Conservation (phyloP, 768 basidiomycete genomes). For the Ephemerocybe angulata region DNA sequence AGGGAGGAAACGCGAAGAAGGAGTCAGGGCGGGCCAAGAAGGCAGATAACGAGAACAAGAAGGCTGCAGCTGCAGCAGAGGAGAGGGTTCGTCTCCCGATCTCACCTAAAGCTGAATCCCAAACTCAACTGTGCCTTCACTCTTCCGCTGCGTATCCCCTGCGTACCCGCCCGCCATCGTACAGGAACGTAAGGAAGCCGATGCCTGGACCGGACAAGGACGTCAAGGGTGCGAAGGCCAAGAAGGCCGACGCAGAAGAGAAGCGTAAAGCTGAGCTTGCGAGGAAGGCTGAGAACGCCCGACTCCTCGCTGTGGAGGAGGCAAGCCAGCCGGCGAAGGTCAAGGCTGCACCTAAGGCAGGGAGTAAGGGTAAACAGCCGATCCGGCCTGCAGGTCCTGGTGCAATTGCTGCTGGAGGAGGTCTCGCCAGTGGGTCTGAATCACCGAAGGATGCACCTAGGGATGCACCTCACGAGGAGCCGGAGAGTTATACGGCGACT, state of each 20-base stretch:
- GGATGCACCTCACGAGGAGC: no score
- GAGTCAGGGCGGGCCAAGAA: constrained; percentile 88
- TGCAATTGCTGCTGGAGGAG: constrained; percentile 75
- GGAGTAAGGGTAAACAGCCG: constrained; percentile 43
- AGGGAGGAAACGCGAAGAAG: constrained; percentile 89
- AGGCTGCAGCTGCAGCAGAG: constrained; percentile 55
- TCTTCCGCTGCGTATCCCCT: background rate
- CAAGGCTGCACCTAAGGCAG: constrained; percentile 63
- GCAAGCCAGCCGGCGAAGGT: constrained; percentile 51
- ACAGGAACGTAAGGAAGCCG: constrained; percentile 71
- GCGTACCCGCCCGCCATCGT: background rate
- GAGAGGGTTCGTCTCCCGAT: constrained; percentile 47
- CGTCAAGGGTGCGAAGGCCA: constrained; percentile 56
- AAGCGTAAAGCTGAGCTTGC: constrained; percentile 78
- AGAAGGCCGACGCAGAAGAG: constrained; percentile 71
- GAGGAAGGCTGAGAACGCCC: constrained; percentile 83
- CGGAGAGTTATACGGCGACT: constrained; percentile 75
- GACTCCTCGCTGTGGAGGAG: constrained; percentile 88
- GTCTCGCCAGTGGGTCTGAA: no score
- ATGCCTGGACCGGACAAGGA: constrained; percentile 60
- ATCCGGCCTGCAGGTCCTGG: constrained; percentile 77
- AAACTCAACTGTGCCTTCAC: background rate
- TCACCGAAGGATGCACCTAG: no score
- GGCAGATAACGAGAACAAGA: constrained; percentile 85
- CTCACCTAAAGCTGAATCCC: background rate